These are phyloP conservation scores for Kwoniella shandongensis DNA, from an alignment of 768 basidiomycete genomes.

Conservation along the genomic window DNA sequence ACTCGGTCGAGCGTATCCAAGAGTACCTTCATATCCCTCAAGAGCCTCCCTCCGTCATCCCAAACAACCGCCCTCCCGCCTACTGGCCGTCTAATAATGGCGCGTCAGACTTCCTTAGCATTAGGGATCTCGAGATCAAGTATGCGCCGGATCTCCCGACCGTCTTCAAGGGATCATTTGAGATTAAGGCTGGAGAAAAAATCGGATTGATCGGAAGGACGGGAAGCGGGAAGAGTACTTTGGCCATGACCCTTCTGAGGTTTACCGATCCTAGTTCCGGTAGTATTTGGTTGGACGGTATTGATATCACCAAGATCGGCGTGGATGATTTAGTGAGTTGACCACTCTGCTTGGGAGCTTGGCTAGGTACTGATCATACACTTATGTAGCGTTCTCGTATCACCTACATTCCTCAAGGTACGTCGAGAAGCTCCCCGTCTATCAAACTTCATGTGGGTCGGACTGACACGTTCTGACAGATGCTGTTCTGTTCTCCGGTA, in stretches of 20 bases:
- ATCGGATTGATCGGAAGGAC: constrained; percentile 80
- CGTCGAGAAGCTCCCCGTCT: constrained; percentile 4
- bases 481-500: constrained; percentile 68
- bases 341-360: constrained; percentile 58
- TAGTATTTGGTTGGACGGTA: constrained; percentile 77
- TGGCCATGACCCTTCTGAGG: constrained; percentile 81
- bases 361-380: constrained; percentile 8
- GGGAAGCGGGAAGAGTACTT: constrained; percentile 59
- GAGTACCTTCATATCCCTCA: constrained; percentile 89
- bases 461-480: constrained; percentile 5
- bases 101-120: constrained; percentile 62
- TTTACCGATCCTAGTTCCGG: constrained; percentile 79
- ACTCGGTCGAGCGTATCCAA: constrained; percentile 82
- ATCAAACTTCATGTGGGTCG: background rate
- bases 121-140: constrained; percentile 74
- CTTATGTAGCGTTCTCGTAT: constrained; percentile 41
- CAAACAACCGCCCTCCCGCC: constrained; percentile 74
- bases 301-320: constrained; percentile 82
- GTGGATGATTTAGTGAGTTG: constrained; percentile 65
- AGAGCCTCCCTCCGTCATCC: constrained; percentile 75
- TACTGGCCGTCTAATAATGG: constrained; percentile 83
- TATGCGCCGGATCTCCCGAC: constrained; percentile 82
- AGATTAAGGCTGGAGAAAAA: constrained; percentile 68
- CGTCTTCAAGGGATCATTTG: constrained; percentile 74
- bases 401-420: constrained; percentile 57